Percentiles rank a stretch among this genome's conserved stretches.
Conservation (phyloP, 2,329 filamentous ascomycete species). For the Claviceps maximensis region DNA sequence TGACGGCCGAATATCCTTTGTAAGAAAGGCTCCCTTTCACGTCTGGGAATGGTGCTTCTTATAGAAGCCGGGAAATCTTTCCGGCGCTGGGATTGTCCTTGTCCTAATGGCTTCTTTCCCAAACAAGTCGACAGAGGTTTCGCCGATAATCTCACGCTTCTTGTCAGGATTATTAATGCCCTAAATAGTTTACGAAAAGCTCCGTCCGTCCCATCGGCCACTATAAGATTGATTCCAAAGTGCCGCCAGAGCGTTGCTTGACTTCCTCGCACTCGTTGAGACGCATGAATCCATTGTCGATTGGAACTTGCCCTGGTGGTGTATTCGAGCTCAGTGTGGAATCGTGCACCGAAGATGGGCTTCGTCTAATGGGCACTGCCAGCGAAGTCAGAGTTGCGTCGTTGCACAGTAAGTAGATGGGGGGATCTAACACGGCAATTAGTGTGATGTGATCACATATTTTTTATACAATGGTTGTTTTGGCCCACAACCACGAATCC, state of each 20-base stretch:
- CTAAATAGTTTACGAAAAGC: slow-evolving; percentile 62
- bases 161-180: slow-evolving; percentile 67
- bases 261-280: slow-evolving; percentile 75
- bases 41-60: slow-evolving; percentile 46
- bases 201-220: slow-evolving; percentile 70
- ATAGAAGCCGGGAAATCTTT: slow-evolving; percentile 73
- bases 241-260: slow-evolving; percentile 65
- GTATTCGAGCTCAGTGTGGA: slow-evolving; percentile 65
- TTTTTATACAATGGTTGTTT: no score
- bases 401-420: no score
- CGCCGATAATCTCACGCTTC: slow-evolving; percentile 82
- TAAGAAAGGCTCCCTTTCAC: slow-evolving; percentile 34
- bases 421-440: no score
- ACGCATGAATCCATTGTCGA: slow-evolving; percentile 74
- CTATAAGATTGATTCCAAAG: slow-evolving; percentile 79
- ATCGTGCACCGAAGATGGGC: slow-evolving; percentile 54
- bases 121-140: slow-evolving; percentile 45
- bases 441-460: no score
- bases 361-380: slow-evolving; percentile 62
- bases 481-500: slow-evolving; percentile 61
- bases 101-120: slow-evolving; percentile 55
- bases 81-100: slow-evolving; percentile 54
- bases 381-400: slow-evolving; percentile 67
- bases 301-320: slow-evolving; percentile 50
- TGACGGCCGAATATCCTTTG: slow-evolving; percentile 37